Conservation (phyloP, 768 basidiomycete species). For the Lactarius trivialis region DNA sequence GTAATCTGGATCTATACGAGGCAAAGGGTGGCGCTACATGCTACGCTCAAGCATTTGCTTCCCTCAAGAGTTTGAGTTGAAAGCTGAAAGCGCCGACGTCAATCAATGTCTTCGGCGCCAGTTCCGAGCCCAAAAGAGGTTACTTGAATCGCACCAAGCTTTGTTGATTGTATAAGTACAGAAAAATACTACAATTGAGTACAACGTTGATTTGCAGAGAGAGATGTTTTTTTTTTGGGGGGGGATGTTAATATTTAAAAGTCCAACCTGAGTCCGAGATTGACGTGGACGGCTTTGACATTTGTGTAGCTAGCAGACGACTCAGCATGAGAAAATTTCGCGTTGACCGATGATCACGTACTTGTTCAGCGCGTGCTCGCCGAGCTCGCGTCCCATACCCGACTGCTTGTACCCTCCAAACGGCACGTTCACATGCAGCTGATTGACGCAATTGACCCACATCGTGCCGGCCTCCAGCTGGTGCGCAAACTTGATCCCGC, state of each 20-base stretch:
- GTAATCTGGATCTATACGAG: too few species aligned
- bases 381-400: slow-evolving; percentile 61
- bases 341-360: too few species aligned
- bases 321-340: too few species aligned
- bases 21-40: too few species aligned
- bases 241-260: not conserved
- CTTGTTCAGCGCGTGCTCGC: slow-evolving; percentile 43
- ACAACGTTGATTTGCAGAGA: not conserved
- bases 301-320: slow-evolving; percentile 19
- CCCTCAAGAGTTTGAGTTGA: not conserved
- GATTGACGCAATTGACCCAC: slow-evolving; percentile 49
- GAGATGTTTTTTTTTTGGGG: not conserved
- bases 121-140: not conserved
- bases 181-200: not conserved
- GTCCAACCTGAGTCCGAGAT: slow-evolving; percentile 10
- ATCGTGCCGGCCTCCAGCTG: slow-evolving; percentile 74
- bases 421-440: slow-evolving; percentile 42
- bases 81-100: not conserved
- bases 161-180: not conserved
- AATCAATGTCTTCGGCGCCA: not conserved
- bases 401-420: slow-evolving; percentile 68
- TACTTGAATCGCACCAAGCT: not conserved
- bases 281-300: slow-evolving; percentile 21
- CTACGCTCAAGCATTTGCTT: not conserved
- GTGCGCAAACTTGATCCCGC: slow-evolving; percentile 68